These are phyloP conservation scores for Purshia tridentata DNA, from an alignment of 306 rosid species.

Conservation along the genomic window DNA sequence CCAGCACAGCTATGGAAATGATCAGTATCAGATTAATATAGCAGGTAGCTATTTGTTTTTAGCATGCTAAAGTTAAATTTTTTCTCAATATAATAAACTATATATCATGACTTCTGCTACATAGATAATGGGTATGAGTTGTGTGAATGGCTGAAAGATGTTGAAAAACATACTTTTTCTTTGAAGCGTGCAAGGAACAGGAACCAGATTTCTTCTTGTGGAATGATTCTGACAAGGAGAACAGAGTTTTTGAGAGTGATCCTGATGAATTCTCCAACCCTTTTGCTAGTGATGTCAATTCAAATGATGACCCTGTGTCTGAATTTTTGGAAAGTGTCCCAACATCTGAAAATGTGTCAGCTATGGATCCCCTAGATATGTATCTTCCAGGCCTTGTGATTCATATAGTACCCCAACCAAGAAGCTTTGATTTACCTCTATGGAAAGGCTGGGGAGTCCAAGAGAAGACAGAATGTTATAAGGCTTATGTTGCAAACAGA, in stretches of 20 bases:
- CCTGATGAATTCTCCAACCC: constrained; percentile 41
- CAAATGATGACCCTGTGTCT: constrained; percentile 47
- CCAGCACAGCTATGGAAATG: constrained; percentile 27
- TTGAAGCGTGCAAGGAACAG: constrained; percentile 42
- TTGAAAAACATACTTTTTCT: constrained; percentile 2
- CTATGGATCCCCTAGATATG: constrained; percentile 62
- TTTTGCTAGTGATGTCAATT: constrained; percentile 29
- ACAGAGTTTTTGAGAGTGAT: constrained; percentile 30
- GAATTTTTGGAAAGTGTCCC: constrained; percentile 62
- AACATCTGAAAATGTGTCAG: constrained; percentile 43
- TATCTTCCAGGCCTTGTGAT: constrained; percentile 79
- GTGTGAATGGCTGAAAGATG: background rate
- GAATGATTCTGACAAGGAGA: constrained; percentile 37
- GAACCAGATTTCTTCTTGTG: constrained; percentile 36
- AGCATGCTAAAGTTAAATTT: background rate
- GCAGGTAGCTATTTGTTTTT: constrained; percentile 34
- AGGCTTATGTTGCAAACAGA: constrained; percentile 69
- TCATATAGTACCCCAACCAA: constrained; percentile 61
- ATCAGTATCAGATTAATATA: constrained; percentile 40
- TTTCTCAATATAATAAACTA: background rate
- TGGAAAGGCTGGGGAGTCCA: constrained; percentile 37
- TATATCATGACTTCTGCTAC: background rate
- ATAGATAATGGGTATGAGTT: background rate
- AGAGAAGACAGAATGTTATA: constrained; percentile 38
- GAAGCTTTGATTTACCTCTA: constrained; percentile 28